Base-by-base conservation (phyloP, 371 early-diverging fungal genomes). In the Racocetra persica region DNA sequence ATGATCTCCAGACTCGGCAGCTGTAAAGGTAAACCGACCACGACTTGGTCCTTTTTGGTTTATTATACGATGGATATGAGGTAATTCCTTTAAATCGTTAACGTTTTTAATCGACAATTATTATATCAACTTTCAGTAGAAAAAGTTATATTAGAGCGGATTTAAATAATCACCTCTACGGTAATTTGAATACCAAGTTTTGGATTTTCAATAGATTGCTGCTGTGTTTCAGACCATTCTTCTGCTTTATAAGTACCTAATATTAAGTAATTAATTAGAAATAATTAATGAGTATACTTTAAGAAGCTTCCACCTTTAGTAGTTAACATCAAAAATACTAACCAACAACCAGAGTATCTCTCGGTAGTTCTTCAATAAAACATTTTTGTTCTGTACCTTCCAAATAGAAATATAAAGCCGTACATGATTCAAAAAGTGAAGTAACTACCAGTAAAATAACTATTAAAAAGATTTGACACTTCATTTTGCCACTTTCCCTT, bases 351-450 rank as follows among this genome's bases (percentile, higher is more conserved):
- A 93, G 89, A 54, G 97, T 96, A 80, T 96, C 95, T 82, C 91
- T 92, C 36, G 98, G 97, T 67, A 98, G 89, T 83, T 98, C 98
- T 84, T 98, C 98, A 36, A 95, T 87, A 84, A 98, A 98, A 88
- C 99, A 98, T 84, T 95, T 93, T 84, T 91, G 91, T 82, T 96
- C 94, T 70, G 88, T 87, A 28, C 95, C 94, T 78, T 97, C 96
- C 38, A 97, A 89, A 83, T 97, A 97, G 83, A 97, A 98, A 85
- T 98, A 94, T 80, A 98, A 85, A 18, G 91, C 92, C 55, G 87
- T 6, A 20, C 51, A 13, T 32, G 71, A 38, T 69, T 41, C n/a
- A n/a, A 57, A n/a, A 7, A 57, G 4, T 57, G 55, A 18, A 4
- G 55, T 18, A n/a, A 55, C 55, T 32, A 45, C 45, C 45, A 45